Evolutionary conservation across 257 asterid genomes (phyloP), one percentile per base, ranked within the genome.

Genomic region (Nicotiana benthamiana): DNA sequence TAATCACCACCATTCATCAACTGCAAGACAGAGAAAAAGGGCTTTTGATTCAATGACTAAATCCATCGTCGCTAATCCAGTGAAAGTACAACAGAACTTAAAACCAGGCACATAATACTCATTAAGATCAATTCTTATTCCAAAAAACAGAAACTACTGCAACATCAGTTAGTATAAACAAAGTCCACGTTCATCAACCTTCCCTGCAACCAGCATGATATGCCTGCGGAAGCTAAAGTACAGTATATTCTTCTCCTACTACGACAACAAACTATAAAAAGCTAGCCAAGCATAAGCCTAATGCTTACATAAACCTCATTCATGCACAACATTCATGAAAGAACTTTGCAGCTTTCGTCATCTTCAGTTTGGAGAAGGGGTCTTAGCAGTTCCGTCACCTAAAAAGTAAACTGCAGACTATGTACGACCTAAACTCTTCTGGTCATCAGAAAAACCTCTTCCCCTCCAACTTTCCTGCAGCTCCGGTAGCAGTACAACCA

Each of bases 171-270:
- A 48, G 59, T 48, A 74, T 74, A 74, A 52, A 74, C 61, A 74
- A 17, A 48, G 15, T 46, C 43, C 13, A 46, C 22, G 40, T 46
- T 72, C 77, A 22, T 72, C 78, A 24, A 18, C 7, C 79, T 74
- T 74, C 79, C 79, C 79, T 74, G 79, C 79, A 48, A 48, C 61
- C 79, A 74, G 43, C 79, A 74, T 74, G 79, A 74, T 48, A 48
- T 48, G 79, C 79, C 43, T 15, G 79, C 79, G 62, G 79, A 74
- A 74, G 79, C 79, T 16, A 15, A 74, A 48, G 16, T 48, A 74
- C 62, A 48, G 40, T 74, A 74, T 48, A 74, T 16, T 26, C 77
- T 40, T 72, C 40, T 70, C 22, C 77, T 74, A 74, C 5, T 74
- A 26, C 34, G 68, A 17, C 9, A 62, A 11, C 36, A 62, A 62